Conservation (phyloP, 768 basidiomycete species). For the Coprinellus aureogranulatus region DNA sequence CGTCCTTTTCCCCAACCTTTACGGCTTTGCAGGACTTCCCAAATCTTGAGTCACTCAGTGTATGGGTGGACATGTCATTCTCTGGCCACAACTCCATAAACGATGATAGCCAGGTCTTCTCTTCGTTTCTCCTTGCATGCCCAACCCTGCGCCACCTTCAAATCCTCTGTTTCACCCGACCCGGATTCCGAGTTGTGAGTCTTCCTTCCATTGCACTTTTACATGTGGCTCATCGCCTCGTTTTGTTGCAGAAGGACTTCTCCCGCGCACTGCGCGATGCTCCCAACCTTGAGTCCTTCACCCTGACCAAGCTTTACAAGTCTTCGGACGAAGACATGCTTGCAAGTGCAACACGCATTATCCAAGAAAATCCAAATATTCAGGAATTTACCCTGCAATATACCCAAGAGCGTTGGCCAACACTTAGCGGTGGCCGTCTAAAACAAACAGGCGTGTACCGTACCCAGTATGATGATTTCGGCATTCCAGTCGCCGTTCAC, state of each 20-base stretch:
- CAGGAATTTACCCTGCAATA: constrained; percentile 30
- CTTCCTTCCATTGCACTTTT: background rate
- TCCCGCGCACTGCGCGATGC: constrained; percentile 25
- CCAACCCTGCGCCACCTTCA: constrained; percentile 32
- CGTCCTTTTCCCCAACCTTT: constrained; percentile 31
- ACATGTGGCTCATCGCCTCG: constrained; percentile 3
- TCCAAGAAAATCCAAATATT: constrained; percentile 30
- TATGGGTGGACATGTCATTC: constrained; percentile 39
- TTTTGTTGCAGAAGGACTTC: constrained; percentile 28
- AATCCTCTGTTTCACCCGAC: constrained; percentile 34
- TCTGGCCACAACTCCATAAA: constrained; percentile 20
- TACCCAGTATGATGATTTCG: constrained; percentile 13
- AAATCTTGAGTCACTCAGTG: constrained; percentile 25
- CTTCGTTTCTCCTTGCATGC: constrained; percentile 26
- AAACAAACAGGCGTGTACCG: constrained; percentile 31
- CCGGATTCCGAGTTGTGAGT: constrained; percentile 34
- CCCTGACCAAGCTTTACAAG: constrained; percentile 35
- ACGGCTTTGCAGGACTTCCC: constrained; percentile 26
- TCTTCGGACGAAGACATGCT: constrained; percentile 34
- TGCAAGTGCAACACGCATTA: constrained; percentile 27
- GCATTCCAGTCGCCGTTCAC: constrained; percentile 4
- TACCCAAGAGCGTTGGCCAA: constrained; percentile 35
- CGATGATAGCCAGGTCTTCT: constrained; percentile 30
- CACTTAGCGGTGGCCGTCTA: constrained; percentile 28
- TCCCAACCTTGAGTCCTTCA: constrained; percentile 31